phyloP scores from a whole-genome alignment of 1,139 yeast genomes.

The Kodamaea sp. region DNA sequence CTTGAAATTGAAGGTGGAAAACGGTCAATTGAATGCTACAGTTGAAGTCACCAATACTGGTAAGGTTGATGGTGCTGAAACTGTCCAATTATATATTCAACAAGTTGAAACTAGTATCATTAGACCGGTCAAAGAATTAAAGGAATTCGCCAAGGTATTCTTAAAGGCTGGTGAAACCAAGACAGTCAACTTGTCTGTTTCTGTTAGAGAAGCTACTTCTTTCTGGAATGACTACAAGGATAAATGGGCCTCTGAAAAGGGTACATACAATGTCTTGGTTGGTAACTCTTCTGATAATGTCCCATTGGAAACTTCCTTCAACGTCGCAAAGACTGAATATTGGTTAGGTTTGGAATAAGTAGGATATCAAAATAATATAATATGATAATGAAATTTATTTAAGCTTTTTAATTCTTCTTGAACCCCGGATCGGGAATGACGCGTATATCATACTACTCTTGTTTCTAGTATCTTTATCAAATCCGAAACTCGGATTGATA shows the following conservation, averaged over 20 bases:
- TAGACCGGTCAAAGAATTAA: conserved; percentile 57
- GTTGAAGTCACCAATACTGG: conserved; percentile 46
- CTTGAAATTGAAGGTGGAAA: conserved; percentile 13
- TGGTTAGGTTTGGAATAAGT: conserved; percentile 9
- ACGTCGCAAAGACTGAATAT: conserved; percentile 8
- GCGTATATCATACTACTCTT: no score
- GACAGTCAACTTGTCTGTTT: conserved; percentile 32
- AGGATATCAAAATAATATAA: no score
- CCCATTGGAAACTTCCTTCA: conserved; percentile 11
- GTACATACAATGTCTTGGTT: conserved; percentile 46
- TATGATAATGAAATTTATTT: no score
- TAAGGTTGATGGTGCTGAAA: conserved; percentile 41
- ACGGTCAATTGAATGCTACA: conserved; percentile 16
- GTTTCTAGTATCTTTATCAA: no score
- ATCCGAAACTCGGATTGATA: no score
- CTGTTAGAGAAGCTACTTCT: conserved; percentile 50
- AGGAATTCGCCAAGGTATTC: conserved; percentile 49
- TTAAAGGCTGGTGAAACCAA: conserved; percentile 40
- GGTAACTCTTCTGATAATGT: conserved; percentile 34
- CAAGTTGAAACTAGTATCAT: conserved; percentile 38
- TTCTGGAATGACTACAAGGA: conserved; percentile 49
- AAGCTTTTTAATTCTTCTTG: no score
- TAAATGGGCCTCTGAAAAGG: conserved; percentile 51
- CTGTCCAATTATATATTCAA: conserved; percentile 44
- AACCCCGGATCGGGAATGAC: no score